A percentile compares a stretch with the other conserved stretches of the same genome.
These are phyloP conservation scores for Meyerozyma elateridarum DNA, from an alignment of 1,139 yeast species.

Conservation along the genomic window DNA sequence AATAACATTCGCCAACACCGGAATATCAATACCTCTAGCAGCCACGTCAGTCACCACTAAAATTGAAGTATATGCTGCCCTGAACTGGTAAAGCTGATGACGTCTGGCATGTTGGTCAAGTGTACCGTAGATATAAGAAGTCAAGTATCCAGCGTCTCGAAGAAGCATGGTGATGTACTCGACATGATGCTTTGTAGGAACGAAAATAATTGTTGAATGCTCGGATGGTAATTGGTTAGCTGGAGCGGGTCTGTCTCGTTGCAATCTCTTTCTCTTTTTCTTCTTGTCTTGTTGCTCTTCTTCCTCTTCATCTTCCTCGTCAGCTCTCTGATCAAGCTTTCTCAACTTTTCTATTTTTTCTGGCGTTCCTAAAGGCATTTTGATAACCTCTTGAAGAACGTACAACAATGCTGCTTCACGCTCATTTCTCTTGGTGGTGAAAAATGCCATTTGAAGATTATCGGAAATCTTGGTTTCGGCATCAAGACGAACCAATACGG, in stretches of 20 bases:
- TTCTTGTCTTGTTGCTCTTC: slow-evolving; percentile 36
- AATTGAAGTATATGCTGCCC: slow-evolving; percentile 75
- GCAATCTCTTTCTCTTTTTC: slow-evolving; percentile 35
- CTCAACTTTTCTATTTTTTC: slow-evolving; percentile 56
- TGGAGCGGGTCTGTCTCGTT: slow-evolving; percentile 60
- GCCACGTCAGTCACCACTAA: slow-evolving; percentile 98
- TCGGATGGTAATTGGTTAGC: slow-evolving; percentile 77
- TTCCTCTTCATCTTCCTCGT: slow-evolving; percentile 48
- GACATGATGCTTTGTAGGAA: slow-evolving; percentile 96
- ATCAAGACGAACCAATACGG: slow-evolving; percentile 87
- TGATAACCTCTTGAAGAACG: slow-evolving; percentile 75
- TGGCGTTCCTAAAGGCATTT: slow-evolving; percentile 73
- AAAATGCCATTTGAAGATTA: slow-evolving; percentile 83
- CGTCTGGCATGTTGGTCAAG: slow-evolving; percentile 93
- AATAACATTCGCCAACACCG: slow-evolving; percentile 88
- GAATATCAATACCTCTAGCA: slow-evolving; percentile 99
- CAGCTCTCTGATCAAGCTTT: slow-evolving; percentile 39
- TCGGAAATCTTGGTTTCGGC: slow-evolving; percentile 89
- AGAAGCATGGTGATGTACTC: slow-evolving; percentile 76
- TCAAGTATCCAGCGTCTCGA: slow-evolving; percentile 76
- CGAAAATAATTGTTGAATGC: slow-evolving; percentile 85
- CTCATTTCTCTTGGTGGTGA: slow-evolving; percentile 77
- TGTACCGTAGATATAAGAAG: slow-evolving; percentile 88
- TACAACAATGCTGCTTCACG: slow-evolving; percentile 83
- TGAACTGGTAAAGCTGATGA: slow-evolving; percentile 78